Percentiles rank a stretch among this genome's conserved stretches.
These are phyloP conservation scores for Carex arenaria DNA, from an alignment of 202 grass and related monocot genomes.

Conservation along the genomic window DNA sequence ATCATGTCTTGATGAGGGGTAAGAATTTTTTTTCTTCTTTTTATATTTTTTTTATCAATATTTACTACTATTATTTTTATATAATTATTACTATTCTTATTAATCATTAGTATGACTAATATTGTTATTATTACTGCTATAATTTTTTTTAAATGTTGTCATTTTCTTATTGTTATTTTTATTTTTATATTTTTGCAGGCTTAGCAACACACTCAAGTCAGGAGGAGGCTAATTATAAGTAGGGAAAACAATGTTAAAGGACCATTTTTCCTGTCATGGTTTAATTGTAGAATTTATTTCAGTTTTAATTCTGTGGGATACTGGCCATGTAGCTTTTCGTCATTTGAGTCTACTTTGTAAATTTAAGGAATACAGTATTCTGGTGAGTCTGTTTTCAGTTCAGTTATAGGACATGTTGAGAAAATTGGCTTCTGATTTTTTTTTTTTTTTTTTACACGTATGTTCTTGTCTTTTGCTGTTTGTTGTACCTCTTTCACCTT, in stretches of 20 bases:
- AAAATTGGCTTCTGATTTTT: conserved; percentile 4
- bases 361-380: conserved; percentile 17
- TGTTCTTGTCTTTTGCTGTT: not conserved
- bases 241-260: not conserved
- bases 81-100: not conserved
- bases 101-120: not conserved
- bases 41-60: not conserved
- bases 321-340: conserved; percentile 2
- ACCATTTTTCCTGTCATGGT: conserved; percentile 19
- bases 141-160: not conserved
- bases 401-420: conserved; percentile 27
- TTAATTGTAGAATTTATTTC: conserved; percentile 21
- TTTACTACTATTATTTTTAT: not conserved
- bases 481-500: not conserved
- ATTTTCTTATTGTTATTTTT: conserved; percentile 2
- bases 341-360: conserved; percentile 9
- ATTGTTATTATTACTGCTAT: not conserved
- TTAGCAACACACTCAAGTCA: conserved; percentile 87
- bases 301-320: not conserved
- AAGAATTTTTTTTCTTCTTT: not conserved
- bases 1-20: not conserved
- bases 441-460: not conserved
- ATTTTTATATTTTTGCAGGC: conserved; percentile 58
- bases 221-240: conserved; percentile 63
- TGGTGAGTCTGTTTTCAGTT: conserved; percentile 7